Conservation (phyloP, 2,329 filamentous ascomycete genomes). For the Ilyonectria mors-panacis region DNA sequence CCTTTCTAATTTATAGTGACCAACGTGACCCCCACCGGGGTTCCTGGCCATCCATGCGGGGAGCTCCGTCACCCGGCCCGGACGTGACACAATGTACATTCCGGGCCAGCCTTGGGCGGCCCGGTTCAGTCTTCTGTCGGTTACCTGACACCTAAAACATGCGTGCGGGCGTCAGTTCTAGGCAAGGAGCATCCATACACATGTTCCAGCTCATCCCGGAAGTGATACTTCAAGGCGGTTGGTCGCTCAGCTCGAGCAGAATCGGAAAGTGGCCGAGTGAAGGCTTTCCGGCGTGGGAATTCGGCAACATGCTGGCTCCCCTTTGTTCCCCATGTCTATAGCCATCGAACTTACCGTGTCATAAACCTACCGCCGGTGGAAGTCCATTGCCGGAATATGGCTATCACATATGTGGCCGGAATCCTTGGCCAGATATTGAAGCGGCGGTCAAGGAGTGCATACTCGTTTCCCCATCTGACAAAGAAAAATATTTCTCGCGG, state of each 20-base stretch:
- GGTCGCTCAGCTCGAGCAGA: background rate
- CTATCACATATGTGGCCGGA: background rate
- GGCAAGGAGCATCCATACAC: background rate
- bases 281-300: background rate
- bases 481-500: background rate
- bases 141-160: conserved; percentile 1
- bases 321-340: background rate
- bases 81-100: conserved; percentile 4
- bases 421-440: background rate
- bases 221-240: background rate
- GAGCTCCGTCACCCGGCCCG: conserved; percentile 27
- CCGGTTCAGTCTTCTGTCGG: conserved; percentile 10
- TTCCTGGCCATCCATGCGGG: conserved; percentile 4
- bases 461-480: background rate
- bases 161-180: background rate
- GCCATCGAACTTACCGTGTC: background rate
- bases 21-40: background rate
- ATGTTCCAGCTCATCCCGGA: conserved; percentile 5
- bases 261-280: conserved; percentile 11
- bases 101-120: conserved; percentile 13
- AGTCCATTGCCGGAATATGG: background rate
- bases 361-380: background rate
- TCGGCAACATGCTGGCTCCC: background rate
- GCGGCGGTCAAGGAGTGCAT: background rate
- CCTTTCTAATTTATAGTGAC: background rate